A percentile compares a stretch with the other conserved stretches of the same genome.
phyloP scores from a whole-genome alignment of 371 early-diverging fungal genomes.

The Funneliformis caledonium region DNA sequence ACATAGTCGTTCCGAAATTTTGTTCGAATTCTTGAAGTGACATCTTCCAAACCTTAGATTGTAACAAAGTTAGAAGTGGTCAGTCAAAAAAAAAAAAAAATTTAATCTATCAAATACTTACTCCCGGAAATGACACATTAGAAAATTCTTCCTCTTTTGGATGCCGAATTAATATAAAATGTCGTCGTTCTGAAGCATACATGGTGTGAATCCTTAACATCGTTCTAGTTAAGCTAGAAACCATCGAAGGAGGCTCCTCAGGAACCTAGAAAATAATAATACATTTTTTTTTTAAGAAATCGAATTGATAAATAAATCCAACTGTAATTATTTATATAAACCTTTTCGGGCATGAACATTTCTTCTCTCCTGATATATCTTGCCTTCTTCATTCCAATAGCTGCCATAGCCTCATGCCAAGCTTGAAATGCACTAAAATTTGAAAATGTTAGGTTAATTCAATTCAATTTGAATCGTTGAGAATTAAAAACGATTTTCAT shows the following conservation, averaged over 20 bases:
- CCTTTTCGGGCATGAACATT: not conserved
- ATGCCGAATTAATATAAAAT: conserved; percentile 16
- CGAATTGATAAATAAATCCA: not conserved
- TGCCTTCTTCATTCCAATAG: not conserved
- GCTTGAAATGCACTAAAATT: not conserved
- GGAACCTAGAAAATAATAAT: not conserved
- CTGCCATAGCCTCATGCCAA: not conserved
- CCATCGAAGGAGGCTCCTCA: not conserved
- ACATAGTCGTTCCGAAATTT: not conserved
- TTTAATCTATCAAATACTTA: not conserved
- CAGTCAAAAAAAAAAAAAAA: not conserved
- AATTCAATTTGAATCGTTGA: not conserved
- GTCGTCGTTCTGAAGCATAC: not conserved
- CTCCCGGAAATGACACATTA: not conserved
- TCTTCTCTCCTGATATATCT: not conserved
- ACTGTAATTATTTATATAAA: not conserved
- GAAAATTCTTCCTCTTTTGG: not conserved
- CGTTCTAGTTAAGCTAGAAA: not conserved
- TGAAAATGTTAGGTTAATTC: not conserved
- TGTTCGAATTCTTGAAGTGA: conserved; percentile 1
- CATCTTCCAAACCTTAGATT: not conserved
- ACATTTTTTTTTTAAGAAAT: not conserved
- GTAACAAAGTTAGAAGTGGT: not conserved
- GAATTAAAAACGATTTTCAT: not conserved
- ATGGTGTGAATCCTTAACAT: conserved; percentile 5